phyloP scores from a whole-genome alignment of 768 basidiomycete species.

The Roridomyces roridus region DNA sequence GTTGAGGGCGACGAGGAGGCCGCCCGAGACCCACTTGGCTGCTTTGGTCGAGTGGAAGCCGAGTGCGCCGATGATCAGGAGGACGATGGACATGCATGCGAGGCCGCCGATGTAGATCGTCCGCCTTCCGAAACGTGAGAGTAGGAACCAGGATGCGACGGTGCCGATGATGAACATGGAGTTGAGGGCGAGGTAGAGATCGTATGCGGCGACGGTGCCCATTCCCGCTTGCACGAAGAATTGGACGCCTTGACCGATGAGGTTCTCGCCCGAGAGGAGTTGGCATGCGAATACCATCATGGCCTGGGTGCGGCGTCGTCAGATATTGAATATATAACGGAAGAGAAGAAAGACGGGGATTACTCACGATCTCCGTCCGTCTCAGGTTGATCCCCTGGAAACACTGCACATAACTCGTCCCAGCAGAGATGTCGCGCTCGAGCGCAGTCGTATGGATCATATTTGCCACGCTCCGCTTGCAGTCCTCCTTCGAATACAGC shows the following conservation, averaged over 20 bases:
- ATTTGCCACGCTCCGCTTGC: conserved; percentile 24
- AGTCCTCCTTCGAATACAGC: conserved; percentile 21
- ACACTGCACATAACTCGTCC: conserved; percentile 29
- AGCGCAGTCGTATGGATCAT: conserved; percentile 31
- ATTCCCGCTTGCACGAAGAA: conserved; percentile 28
- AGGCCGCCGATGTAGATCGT: conserved; percentile 28
- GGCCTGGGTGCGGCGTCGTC: background rate
- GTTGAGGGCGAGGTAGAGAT: conserved; percentile 28
- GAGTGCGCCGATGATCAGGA: conserved; percentile 28
- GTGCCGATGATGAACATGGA: too few relatives aligned
- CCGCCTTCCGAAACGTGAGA: conserved; percentile 26
- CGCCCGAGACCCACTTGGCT: conserved; percentile 24
- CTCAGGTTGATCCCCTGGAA: conserved; percentile 25
- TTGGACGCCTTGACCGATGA: conserved; percentile 30
- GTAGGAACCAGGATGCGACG: conserved; percentile 28
- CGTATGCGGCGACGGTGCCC: conserved; percentile 16
- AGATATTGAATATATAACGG: too few relatives aligned
- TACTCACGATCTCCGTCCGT: conserved; percentile 28
- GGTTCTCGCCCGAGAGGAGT: conserved; percentile 28
- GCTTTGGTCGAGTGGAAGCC: conserved; percentile 11
- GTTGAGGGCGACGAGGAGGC: conserved; percentile 26
- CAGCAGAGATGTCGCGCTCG: conserved; percentile 25
- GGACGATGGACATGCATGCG: conserved; percentile 26
- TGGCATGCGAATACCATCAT: conserved; percentile 34
- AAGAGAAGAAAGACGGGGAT: too few relatives aligned